Conservation (phyloP, 2,329 filamentous ascomycete species). For the Fusarium beomiforme region DNA sequence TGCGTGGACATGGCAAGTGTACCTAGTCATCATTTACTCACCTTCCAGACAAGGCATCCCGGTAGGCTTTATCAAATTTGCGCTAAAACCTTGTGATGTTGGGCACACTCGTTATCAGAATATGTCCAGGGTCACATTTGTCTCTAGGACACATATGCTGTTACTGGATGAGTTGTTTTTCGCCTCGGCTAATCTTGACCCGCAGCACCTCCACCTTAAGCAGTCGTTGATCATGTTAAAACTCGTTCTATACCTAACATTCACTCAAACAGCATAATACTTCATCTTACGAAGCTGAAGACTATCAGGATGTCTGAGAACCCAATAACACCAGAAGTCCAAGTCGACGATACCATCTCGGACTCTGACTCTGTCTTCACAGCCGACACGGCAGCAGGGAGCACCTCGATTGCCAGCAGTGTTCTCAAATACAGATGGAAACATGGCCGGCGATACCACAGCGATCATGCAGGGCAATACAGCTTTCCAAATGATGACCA, state of each 20-base stretch:
- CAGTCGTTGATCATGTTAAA: background rate
- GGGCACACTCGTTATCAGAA: background rate
- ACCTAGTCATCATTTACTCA: background rate
- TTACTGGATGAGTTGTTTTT: background rate
- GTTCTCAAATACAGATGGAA: constrained; percentile 40
- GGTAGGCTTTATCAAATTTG: background rate
- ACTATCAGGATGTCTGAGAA: background rate
- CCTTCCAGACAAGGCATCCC: background rate
- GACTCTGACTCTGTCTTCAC: background rate
- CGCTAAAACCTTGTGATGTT: background rate
- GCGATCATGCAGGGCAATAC: constrained; percentile 50
- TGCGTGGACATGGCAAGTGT: fast-evolving
- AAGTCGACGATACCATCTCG: constrained; percentile 3
- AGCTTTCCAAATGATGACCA: constrained; percentile 51
- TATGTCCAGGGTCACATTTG: background rate
- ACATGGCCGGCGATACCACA: constrained; percentile 55
- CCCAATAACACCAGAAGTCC: constrained; percentile 5
- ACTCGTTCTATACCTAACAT: background rate
- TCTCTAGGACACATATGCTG: background rate
- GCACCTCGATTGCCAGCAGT: constrained; percentile 12
- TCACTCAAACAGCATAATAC: background rate
- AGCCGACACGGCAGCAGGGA: background rate
- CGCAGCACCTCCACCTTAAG: background rate
- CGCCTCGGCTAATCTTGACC: background rate
- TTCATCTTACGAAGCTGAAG: fast-evolving